Base-by-base conservation (phyloP, 2,329 filamentous ascomycete species). In the Xylaria sp. region DNA sequence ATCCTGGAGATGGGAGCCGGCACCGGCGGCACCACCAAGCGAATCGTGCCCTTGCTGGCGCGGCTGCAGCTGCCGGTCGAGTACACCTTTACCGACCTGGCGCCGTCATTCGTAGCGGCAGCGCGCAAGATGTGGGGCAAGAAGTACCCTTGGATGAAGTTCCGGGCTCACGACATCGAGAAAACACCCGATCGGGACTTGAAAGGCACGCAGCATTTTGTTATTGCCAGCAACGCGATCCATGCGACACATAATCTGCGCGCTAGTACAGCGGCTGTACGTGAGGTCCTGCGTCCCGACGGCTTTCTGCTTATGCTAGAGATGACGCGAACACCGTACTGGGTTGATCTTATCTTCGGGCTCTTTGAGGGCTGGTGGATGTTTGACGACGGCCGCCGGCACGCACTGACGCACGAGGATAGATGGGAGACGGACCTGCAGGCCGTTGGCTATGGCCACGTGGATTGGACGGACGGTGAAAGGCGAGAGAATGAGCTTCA, bases 61-160 rank as follows among this genome's bases (percentile, higher is more conserved):
- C 19, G 40, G 0, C 55, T 66, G 1, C 66, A 65, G 5, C 48
- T 69, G 0, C 61, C 66, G 0, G 63, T 73, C 20, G 62, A 67
- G 39, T 77, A 77, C 54, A 73, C 69, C 0, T 73, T 76, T 47
- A 76, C 75, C 1, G 75, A 78, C 39, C 53, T 77, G 2, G 64
- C 71, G 2, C 26, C 64, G 1, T 66, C 67, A 0, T 60, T 75
- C 13, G 70, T 74, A 1, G 65, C 63, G 1, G 56, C 58, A 0
- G 69, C 68, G 1, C 61, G 65, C 2, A 49, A 51, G 18, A 34
- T 4, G 13, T 54, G 38, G n/a, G 58, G 47, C 16, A 58, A 57
- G 16, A 60, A 63, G 18, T 69, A 71, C 21, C 39, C 48, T 1
- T 52, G 50, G 17, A 70, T 73, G 63, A 45, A 50, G 0, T 74